These are phyloP conservation scores for Leccinum fibrillosum DNA, from an alignment of 768 basidiomycete genomes.

Conservation along the genomic window DNA sequence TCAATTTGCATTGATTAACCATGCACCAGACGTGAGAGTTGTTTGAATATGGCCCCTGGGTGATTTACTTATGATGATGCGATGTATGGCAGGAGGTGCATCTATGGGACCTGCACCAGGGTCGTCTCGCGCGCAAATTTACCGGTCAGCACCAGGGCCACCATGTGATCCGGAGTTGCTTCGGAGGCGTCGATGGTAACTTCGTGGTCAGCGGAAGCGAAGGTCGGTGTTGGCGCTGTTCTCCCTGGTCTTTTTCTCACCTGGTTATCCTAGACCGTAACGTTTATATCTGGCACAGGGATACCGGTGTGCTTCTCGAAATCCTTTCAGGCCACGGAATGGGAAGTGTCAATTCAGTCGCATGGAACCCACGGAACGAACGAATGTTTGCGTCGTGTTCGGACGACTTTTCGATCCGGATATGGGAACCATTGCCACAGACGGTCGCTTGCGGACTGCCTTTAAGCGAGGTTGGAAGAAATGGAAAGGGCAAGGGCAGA, in stretches of 20 bases:
- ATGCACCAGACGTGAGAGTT: conserved; percentile 75
- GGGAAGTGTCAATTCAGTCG: conserved; percentile 92
- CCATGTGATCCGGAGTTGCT: conserved; percentile 89
- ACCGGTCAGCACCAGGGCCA: conserved; percentile 80
- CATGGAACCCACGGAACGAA: conserved; percentile 90
- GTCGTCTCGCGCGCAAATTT: conserved; percentile 73
- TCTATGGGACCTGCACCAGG: conserved; percentile 75
- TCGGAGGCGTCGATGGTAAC: conserved; percentile 85
- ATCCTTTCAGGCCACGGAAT: conserved; percentile 82
- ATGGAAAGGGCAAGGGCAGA: conserved; percentile 67
- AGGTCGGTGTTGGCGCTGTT: conserved; percentile 50
- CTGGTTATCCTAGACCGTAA: conserved; percentile 65
- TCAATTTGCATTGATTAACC: conserved; percentile 81
- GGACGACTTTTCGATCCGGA: conserved; percentile 86
- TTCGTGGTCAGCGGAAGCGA: conserved; percentile 94
- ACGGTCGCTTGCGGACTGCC: conserved; percentile 16
- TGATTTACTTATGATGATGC: conserved; percentile 6
- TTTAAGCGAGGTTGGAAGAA: conserved; percentile 17
- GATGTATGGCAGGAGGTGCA: conserved; percentile 70
- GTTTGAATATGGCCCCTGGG: conserved; percentile 19
- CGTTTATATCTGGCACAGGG: conserved; percentile 94
- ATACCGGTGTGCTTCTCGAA: conserved; percentile 80
- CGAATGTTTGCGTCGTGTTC: conserved; percentile 96
- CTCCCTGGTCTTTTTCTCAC: conserved; percentile 8
- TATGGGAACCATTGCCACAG: conserved; percentile 65